Evolutionary conservation across 805 yeast genomes (phyloP), one percentile per base, ranked within the genome.

Genomic region (Candida argentea): DNA sequence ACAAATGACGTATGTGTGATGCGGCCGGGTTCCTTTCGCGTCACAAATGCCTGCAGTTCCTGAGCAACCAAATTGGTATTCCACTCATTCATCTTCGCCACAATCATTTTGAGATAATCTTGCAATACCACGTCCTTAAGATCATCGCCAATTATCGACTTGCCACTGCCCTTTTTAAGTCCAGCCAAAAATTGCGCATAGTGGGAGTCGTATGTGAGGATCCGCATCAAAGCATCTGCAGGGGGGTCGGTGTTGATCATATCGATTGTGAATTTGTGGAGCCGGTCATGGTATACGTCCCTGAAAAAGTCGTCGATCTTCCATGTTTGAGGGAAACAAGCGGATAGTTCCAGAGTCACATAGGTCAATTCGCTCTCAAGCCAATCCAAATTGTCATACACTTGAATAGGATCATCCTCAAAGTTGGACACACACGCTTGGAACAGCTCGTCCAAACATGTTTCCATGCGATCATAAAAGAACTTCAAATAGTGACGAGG

Each of bases 1-100:
- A n/a, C n/a, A n/a, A n/a, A n/a, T n/a, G n/a, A n/a, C n/a, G n/a
- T n/a, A 18, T 18, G 20, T 30, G 57, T 49, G 2, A 46, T 43
- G 35, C 60, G 67, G 23, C 41, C 49, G 5, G 94, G 86, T 5
- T 66, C 63, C 10, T 63, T 59, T 48, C 95, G 73, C 24, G 63
- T 61, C 20, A 61, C 54, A 48, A 89, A 89, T 9, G 76, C 65
- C 15, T 58, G 61, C 13, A 72, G 66, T 46, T 85, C 95, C 15
- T 76, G 73, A n/a, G 60, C 51, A 23, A 74, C 70, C 31, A 85
- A 65, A 36, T 76, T 82, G 3, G 51, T 50, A 51, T 84, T 73
- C 97, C 97, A 91, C 55, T 85, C 94, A 10, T 67, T 69, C 65
- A 89, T 78, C 50, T 85, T 85, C 14, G 55, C 55, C 3, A 78